Base-by-base conservation (phyloP, 495 filamentous ascomycete genomes). In the Schizothecium vesticola region DNA sequence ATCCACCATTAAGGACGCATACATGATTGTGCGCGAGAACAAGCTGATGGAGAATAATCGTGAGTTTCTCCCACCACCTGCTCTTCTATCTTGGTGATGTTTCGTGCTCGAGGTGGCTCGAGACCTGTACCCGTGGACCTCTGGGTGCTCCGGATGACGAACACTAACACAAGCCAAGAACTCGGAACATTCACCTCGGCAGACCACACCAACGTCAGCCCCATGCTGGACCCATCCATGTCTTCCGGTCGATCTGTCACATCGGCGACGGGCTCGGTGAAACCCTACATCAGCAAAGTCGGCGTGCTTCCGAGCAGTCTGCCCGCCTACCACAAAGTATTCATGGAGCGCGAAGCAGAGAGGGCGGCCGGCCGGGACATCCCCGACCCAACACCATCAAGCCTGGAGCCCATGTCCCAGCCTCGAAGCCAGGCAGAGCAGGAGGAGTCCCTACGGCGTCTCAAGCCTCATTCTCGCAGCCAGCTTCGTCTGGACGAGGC, bases 1-100 rank as follows among this genome's bases (percentile, higher is more conserved):
- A 51, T 97, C 92, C 68, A 93, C 96, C 16, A 97, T 99, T 81
- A 99, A 99, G 77, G 95, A 99, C 83, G 95, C 95, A 16, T 99
- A 98, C 78, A 88, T 96, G 79, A 98, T 99, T 73, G 92, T 98
- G 31, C 87, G 94, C 61, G 95, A 99, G 80, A 98, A 99, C 78
- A 93, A 97, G 77, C 86, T 99, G 74, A 98, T 97, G 96, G 91
- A 92, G 74, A 90, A 88, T 33, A 96, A 92, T 78, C 93, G 93
- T 96, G 80, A 86, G 88, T 86, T 64, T 67, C 61, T 28, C 25
- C 62, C 28, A 29, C 8, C 13, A 22, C 22, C 36, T 61, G 9
- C 23, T 23, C 33, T 59, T 28, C 22, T 9, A 21, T 24, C 19
- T 43, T 60, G 16, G 61, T 59, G 16, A 7, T 26, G 3, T 43